Evolutionary conservation across 805 yeast species (phyloP).

Genomic region (Starmerella cellae): DNA sequence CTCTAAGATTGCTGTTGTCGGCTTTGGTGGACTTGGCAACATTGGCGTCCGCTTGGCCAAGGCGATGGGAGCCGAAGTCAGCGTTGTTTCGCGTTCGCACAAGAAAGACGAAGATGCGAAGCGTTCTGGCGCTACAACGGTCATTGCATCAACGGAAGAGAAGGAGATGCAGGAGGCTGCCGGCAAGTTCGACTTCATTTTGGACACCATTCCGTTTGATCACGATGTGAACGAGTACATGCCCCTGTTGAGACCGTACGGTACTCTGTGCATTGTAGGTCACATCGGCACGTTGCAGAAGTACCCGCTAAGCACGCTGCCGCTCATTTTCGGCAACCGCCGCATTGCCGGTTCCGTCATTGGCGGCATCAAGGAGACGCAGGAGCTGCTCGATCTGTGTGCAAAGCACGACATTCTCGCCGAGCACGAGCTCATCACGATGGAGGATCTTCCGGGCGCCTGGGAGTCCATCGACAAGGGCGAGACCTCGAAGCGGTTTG

Average conservation of each 20-base stretch:
- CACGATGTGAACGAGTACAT: constrained; percentile 40
- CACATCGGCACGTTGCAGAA: constrained; percentile 37
- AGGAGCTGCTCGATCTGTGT: constrained; percentile 53
- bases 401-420: constrained; percentile 44
- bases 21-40: constrained; percentile 59
- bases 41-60: constrained; percentile 46
- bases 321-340: constrained; percentile 34
- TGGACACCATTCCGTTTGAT: constrained; percentile 40
- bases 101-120: constrained; percentile 40
- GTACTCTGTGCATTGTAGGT: constrained; percentile 52
- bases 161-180: constrained; percentile 27
- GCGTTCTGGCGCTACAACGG: constrained; percentile 43
- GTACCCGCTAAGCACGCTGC: constrained; percentile 31
- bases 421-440: constrained; percentile 49
- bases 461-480: constrained; percentile 14
- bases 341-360: constrained; percentile 34
- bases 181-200: constrained; percentile 36
- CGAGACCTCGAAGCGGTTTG: constrained; percentile 20
- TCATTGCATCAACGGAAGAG: constrained; percentile 36
- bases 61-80: constrained; percentile 52
- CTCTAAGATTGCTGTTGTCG: constrained; percentile 44
- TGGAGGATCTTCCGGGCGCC: constrained; percentile 24
- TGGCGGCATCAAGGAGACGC: constrained; percentile 55
- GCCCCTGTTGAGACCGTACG: constrained; percentile 41
- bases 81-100: constrained; percentile 40